These are phyloP conservation scores for Beauveria asiatica DNA, from an alignment of 2,329 filamentous ascomycete species.

Conservation along the genomic window DNA sequence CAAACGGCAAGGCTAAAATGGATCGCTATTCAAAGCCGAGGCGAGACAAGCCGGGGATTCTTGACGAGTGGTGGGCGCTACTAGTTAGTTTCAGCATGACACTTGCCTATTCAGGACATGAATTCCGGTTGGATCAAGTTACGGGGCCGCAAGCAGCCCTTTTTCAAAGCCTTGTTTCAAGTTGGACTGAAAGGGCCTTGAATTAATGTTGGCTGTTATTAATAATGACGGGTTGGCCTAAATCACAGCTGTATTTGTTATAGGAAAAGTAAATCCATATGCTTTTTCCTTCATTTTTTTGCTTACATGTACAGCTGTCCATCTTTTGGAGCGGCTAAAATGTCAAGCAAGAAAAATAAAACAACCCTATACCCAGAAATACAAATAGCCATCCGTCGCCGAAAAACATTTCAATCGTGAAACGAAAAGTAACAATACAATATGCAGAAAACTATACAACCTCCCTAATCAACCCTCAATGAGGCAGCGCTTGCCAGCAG, in stretches of 20 bases:
- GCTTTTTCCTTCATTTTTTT: not conserved
- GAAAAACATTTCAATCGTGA: not conserved
- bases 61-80: not conserved
- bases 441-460: not conserved
- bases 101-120: not conserved
- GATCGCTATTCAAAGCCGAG: not conserved
- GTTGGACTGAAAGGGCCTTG: too few relatives aligned
- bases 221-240: too few relatives aligned
- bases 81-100: not conserved
- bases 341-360: not conserved
- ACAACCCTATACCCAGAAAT: not conserved
- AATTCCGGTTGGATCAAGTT: not conserved
- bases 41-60: not conserved
- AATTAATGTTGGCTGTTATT: too few relatives aligned
- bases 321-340: not conserved
- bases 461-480: constrained; percentile 13
- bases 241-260: not conserved
- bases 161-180: not conserved
- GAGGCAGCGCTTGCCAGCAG: constrained; percentile 24
- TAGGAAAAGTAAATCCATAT: not conserved
- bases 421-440: not conserved
- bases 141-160: not conserved
- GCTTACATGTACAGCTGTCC: not conserved
- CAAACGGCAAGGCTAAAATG: not conserved
- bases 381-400: not conserved